Conservation (phyloP, 2,329 filamentous ascomycete species). For the Neonectria neomacrospora region DNA sequence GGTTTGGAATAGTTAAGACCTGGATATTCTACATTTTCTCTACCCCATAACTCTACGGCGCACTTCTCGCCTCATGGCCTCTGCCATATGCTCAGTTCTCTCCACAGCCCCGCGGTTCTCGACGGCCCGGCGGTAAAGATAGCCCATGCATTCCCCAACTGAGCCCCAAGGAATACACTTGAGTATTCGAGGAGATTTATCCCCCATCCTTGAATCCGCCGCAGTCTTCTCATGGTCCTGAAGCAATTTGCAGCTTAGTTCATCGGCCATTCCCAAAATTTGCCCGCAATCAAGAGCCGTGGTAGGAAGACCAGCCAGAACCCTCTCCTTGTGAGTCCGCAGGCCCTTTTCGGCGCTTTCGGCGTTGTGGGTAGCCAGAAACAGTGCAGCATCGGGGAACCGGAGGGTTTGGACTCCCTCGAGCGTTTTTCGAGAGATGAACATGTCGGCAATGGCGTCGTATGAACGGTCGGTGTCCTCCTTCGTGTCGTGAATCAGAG, state of each 20-base stretch:
- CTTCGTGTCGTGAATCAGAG: slow-evolving; percentile 63
- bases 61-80: slow-evolving; percentile 45
- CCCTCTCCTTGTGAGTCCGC: slow-evolving; percentile 54
- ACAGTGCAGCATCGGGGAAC: slow-evolving; percentile 59
- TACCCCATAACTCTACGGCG: slow-evolving; percentile 41
- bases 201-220: not conserved
- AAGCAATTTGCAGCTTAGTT: slow-evolving; percentile 62
- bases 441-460: slow-evolving; percentile 58
- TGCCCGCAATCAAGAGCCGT: slow-evolving; percentile 60
- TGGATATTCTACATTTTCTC: not conserved
- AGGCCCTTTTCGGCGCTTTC: slow-evolving; percentile 55
- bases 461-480: slow-evolving; percentile 63
- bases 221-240: slow-evolving; percentile 46
- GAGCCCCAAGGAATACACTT: slow-evolving; percentile 55
- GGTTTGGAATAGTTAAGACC: too few relatives aligned
- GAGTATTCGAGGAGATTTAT: slow-evolving; percentile 45
- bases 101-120: slow-evolving; percentile 54
- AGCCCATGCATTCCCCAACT: slow-evolving; percentile 52
- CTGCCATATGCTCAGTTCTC: slow-evolving; percentile 45
- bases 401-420: slow-evolving; percentile 24
- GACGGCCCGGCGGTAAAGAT: slow-evolving; percentile 51
- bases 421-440: slow-evolving; percentile 52
- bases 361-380: slow-evolving; percentile 66
- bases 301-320: slow-evolving; percentile 46
- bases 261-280: slow-evolving; percentile 68